Evolutionary conservation across 2,329 filamentous ascomycete species (phyloP), one percentile per base, ranked within the genome.

Genomic region (Fusarium compactum): DNA sequence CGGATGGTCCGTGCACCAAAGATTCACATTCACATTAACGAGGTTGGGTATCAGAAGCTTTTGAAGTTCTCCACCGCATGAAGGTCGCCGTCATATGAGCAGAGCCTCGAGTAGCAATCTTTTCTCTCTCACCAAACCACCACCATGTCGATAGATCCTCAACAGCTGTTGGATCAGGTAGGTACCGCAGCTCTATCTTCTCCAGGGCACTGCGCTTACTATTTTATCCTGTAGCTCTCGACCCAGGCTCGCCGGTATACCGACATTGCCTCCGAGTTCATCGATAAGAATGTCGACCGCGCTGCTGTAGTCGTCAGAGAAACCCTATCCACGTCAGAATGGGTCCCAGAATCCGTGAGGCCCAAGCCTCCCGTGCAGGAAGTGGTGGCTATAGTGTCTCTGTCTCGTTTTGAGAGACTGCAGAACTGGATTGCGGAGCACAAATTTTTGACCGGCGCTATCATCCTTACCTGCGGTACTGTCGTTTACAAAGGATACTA

Each of bases 261-360:
- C 18, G 85, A 86, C 73, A 87, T 92, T 56, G 86, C 95, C 66
- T 93, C 93, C 78, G 91, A 94, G 70, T 91, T 91, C 72, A 89
- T 97, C 78, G 93, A 98, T 81, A 86, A 87, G 62, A 90, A 94
- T 77, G 91, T 97, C 80, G 93, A 97, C 76, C 85, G 87, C 64
- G 90, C 93, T 46, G 92, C 94, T 57, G 84, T 86, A 38, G 85
- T 87, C 40, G 84, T 98, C 48, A 89, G 92, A 77, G 90, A 94
- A 68, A 86, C 86, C 7, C 84, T 94, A 47, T 87, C 91, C 40
- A 85, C 89, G 40, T 86, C 89, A 57, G 81, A 86, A 78, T 96
- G 93, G 92, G 83, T 97, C 16, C 93, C 93, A 44, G 86, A 91
- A 43, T 85, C 87, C 62, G 84, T 93, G 45, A 88, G 89, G 20